phyloP scores from a whole-genome alignment of 2,329 filamentous ascomycete species.

The Botrytis fabae region DNA sequence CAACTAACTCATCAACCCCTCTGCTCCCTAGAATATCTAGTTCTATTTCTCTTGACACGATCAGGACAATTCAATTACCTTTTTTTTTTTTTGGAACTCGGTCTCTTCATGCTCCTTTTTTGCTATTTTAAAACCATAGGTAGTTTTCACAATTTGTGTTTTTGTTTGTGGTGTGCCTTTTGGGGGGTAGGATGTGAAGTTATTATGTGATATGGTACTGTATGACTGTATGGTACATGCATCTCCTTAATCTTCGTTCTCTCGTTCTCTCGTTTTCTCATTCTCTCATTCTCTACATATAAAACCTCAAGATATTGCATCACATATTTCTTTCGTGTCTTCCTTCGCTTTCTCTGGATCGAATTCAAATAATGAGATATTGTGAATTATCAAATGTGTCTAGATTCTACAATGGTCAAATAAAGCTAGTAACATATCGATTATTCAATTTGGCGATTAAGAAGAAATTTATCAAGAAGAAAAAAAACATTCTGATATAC shows the following conservation, averaged over 20 bases:
- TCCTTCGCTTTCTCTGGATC: background rate
- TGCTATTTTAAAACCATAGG: background rate
- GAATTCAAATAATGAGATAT: background rate
- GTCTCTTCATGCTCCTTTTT: background rate
- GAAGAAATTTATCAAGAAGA: background rate
- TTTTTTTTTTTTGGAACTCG: accelerated
- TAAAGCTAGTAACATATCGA: background rate
- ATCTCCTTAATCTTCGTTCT: background rate
- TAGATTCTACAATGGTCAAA: background rate
- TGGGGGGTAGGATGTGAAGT: no score
- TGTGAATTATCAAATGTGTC: background rate
- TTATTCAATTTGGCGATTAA: background rate
- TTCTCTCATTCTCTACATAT: background rate
- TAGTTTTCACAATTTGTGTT: background rate
- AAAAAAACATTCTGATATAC: no score
- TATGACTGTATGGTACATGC: no score
- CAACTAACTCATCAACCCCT: background rate
- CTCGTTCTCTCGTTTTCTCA: background rate
- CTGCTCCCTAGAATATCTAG: background rate
- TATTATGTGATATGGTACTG: no score
- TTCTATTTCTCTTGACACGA: accelerated
- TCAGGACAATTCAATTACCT: background rate
- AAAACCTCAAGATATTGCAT: background rate
- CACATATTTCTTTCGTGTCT: background rate
- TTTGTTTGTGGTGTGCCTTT: background rate